Base-by-base conservation (phyloP, 2,329 filamentous ascomycete species). In the Paecilomyces dactylethromorphus region DNA sequence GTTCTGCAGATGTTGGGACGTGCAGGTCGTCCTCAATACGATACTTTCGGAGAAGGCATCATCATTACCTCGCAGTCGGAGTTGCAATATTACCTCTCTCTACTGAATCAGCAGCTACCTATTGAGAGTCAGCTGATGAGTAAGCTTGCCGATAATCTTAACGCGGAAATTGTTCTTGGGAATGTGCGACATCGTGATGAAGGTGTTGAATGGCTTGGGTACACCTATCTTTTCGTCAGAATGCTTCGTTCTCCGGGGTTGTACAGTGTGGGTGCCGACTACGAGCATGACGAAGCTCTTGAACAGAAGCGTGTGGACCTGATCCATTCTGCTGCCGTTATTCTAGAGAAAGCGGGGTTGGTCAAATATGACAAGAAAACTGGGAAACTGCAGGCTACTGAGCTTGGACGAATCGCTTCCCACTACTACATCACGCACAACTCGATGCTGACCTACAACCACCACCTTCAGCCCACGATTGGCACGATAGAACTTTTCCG, bases 271-370 rank as follows among this genome's bases (percentile, higher is more conserved):
- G 94, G 94, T 3, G 87, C 92, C 11, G 95, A 99, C 68, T 99
- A 97, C 67, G 92, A 96, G 68, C 88, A 95, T 58, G 94, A 99
- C 65, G 89, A 89, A 55, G 88, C 90, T 1, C 78, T 99, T 35
- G 93, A 97, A 73, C 95, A 99, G 74, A 96, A 96, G 76, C 89
- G 94, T 58, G 94, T 99, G n/a, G 94, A 99, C 71, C 82, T 99
- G 53, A 88, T 97, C 58, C 94, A 99, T 73, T 96, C 95, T 26
- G 94, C 95, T 54, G 93, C 94, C 15, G 84, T 85, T 32, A 86
- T 96, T 1, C 79, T 99, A 11, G 91, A 95, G 68, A 94, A 90
- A 70, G 91, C 91, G 2, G 92, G 88, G 61, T 83, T 99, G 7
- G 82, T 96, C 74, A 97, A 96, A 69, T 99, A 99, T 69, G 94